Conservation (phyloP, 2,329 filamentous ascomycete genomes). For the Colletotrichum sp. region DNA sequence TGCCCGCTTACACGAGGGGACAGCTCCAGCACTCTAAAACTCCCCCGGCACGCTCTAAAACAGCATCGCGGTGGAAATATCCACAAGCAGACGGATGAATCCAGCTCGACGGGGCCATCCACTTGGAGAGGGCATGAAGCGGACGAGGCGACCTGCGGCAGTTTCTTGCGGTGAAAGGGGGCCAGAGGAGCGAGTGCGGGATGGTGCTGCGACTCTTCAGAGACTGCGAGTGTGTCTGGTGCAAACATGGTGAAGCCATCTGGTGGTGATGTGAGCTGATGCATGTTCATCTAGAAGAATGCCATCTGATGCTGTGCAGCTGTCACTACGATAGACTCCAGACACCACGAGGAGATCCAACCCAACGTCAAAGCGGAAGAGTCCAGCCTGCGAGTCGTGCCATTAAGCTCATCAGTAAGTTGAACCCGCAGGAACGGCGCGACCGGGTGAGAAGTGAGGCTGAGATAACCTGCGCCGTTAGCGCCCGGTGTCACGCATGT, state of each 20-base stretch:
- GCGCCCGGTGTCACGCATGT: background rate
- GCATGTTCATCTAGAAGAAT: background rate
- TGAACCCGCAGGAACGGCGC: background rate
- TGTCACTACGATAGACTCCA: background rate
- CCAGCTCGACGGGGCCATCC: background rate
- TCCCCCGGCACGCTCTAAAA: background rate
- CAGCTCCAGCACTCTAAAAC: constrained; percentile 7
- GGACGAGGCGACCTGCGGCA: background rate
- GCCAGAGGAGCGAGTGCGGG: background rate
- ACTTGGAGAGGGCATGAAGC: background rate
- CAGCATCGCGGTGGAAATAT: background rate
- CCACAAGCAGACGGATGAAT: background rate
- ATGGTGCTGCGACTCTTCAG: background rate
- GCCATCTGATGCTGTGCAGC: background rate
- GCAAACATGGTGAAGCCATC: background rate
- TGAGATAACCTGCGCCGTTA: background rate
- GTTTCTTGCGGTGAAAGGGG: background rate
- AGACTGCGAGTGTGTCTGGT: background rate
- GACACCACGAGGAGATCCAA: background rate
- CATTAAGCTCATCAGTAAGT: constrained; percentile 1
- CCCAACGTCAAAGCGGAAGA: background rate
- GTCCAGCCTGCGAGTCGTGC: background rate
- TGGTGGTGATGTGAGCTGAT: background rate
- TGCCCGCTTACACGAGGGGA: background rate
- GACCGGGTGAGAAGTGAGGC: background rate